Conservation (phyloP, 2,329 filamentous ascomycete genomes). For the Ophiostoma quercus region DNA sequence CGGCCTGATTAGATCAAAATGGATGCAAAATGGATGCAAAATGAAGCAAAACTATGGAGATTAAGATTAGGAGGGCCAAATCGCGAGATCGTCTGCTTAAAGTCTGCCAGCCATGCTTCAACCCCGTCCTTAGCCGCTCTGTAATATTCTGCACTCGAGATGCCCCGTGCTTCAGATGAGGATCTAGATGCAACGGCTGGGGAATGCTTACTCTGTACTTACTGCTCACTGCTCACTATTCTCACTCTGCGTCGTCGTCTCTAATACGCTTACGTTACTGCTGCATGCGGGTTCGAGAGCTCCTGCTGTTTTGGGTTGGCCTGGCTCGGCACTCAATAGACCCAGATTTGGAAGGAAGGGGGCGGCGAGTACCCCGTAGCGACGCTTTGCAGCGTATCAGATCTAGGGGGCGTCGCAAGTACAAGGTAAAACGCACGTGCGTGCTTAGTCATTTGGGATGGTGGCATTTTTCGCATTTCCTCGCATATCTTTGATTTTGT, state of each 20-base stretch:
- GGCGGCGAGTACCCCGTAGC: background rate
- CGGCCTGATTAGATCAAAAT: background rate
- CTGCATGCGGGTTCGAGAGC: slow-evolving; percentile 3
- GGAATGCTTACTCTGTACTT: background rate
- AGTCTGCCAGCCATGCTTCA: background rate
- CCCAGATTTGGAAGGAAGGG: slow-evolving; percentile 4
- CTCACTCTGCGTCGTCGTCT: background rate
- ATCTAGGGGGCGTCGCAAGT: slow-evolving; percentile 10
- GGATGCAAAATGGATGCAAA: background rate
- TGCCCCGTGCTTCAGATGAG: background rate
- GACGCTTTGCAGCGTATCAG: background rate
- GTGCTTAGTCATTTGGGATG: background rate
- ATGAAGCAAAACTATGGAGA: background rate
- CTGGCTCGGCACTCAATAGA: slow-evolving; percentile 4
- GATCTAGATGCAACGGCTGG: background rate
- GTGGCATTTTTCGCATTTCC: too few relatives aligned
- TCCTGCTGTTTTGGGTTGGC: slow-evolving; percentile 17
- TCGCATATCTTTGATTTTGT: background rate
- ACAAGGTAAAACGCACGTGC: background rate
- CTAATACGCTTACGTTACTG: background rate
- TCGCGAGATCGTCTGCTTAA: background rate
- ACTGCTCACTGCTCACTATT: background rate
- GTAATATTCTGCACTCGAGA: background rate
- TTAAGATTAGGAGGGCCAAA: background rate
- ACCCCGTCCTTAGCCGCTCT: background rate